These are phyloP conservation scores for Auxenochlorella pyrenoidosa DNA, from an alignment of 139 green algal genomes.

Conservation along the genomic window DNA sequence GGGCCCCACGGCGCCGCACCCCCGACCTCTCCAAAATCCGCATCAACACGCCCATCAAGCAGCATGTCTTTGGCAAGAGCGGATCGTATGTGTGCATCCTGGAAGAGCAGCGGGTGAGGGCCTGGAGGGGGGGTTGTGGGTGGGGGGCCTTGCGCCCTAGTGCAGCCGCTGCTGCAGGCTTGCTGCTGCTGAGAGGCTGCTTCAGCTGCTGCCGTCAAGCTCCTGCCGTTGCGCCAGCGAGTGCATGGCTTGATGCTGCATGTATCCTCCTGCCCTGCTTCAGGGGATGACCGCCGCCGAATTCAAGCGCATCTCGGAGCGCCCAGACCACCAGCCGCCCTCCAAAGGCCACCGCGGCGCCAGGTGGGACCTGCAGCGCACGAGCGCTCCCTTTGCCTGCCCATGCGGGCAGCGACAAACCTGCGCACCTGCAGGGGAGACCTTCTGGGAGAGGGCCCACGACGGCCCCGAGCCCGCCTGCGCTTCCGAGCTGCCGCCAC, in stretches of 20 bases:
- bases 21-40: constrained; percentile 28
- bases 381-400: not conserved
- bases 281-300: constrained; percentile 40
- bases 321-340: not conserved
- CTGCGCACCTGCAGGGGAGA: not conserved
- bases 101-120: constrained; percentile 44
- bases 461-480: too few species aligned
- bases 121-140: too few species aligned
- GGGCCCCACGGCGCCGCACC: not conserved
- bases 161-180: too few species aligned
- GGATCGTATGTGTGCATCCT: constrained; percentile 52
- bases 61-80: constrained; percentile 52
- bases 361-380: too few species aligned
- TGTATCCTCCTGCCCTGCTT: not conserved
- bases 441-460: too few species aligned
- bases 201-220: not conserved
- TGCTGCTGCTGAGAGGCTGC: not conserved
- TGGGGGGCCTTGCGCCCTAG: too few species aligned
- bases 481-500: not conserved
- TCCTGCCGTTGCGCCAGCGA: not conserved
- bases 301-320: constrained; percentile 25
- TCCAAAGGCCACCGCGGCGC: not conserved
- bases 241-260: not conserved
- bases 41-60: constrained; percentile 51
- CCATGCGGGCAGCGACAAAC: not conserved